A percentile compares a stretch with the other conserved stretches of the same genome.
Evolutionary conservation across 345 rosid genomes (phyloP).

Genomic region (Dipteronia sinensis): DNA sequence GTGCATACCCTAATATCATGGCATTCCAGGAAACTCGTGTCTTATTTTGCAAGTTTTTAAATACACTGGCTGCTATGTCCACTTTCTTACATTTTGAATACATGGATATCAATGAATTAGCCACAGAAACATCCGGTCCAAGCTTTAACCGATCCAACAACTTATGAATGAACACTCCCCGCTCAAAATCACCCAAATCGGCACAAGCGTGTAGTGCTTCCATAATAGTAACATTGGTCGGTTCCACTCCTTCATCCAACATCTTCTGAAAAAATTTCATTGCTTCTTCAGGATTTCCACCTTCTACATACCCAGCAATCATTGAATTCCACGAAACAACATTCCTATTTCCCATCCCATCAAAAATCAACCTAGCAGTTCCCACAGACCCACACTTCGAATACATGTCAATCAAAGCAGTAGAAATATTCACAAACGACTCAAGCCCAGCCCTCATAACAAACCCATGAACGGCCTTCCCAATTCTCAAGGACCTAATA

Average conservation of each 20-base stretch:
- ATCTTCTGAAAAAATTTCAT: constrained; percentile 55
- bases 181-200: constrained; percentile 59
- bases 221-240: constrained; percentile 71
- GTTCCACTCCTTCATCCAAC: constrained; percentile 66
- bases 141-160: constrained; percentile 46
- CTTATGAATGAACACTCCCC: constrained; percentile 64
- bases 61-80: constrained; percentile 55
- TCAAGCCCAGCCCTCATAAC: constrained; percentile 60
- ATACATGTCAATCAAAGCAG: constrained; percentile 80
- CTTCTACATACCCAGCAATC: constrained; percentile 78
- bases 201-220: constrained; percentile 75
- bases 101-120: constrained; percentile 85
- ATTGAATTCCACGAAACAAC: constrained; percentile 89
- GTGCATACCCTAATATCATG: constrained; percentile 76
- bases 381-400: constrained; percentile 58
- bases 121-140: constrained; percentile 54
- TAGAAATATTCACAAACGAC: constrained; percentile 59
- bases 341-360: constrained; percentile 52
- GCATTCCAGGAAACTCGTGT: constrained; percentile 88
- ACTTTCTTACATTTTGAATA: constrained; percentile 72
- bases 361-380: constrained; percentile 57
- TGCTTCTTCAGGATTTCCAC: constrained; percentile 64
- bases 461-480: constrained; percentile 71
- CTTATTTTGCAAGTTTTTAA: constrained; percentile 47
- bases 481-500: constrained; percentile 48